A percentile compares a stretch with the other conserved stretches of the same genome.
Evolutionary conservation across 805 yeast species (phyloP).

Genomic region (Metschnikowia anglica): DNA sequence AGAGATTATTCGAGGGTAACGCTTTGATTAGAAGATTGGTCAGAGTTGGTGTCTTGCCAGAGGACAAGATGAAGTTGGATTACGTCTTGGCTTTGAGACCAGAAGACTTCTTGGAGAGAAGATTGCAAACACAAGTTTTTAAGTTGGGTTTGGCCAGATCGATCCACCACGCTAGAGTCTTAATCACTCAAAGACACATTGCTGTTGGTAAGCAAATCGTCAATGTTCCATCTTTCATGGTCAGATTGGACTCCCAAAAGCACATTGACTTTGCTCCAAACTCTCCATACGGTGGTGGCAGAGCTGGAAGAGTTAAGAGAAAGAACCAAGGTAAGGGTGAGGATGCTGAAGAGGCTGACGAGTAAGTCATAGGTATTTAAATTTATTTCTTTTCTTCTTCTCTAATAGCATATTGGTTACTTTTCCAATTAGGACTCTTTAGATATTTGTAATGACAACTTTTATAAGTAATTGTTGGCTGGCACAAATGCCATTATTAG

Average conservation of each 20-base stretch:
- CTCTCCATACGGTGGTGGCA: conserved; percentile 99
- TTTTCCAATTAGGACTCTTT: conserved; percentile 13
- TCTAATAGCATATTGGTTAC: conserved; percentile 21
- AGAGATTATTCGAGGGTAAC: conserved; percentile 99
- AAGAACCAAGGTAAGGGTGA: conserved; percentile 60
- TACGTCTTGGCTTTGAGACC: conserved; percentile 96
- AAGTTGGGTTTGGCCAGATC: conserved; percentile 99
- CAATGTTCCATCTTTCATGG: conserved; percentile 98
- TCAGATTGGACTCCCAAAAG: conserved; percentile 99
- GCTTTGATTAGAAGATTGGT: conserved; percentile 99
- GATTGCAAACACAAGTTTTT: conserved; percentile 99
- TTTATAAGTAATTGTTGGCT: no score
- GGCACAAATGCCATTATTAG: no score
- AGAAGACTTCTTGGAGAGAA: conserved; percentile 99
- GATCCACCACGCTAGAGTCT: conserved; percentile 99
- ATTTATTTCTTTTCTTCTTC: conserved; percentile 14
- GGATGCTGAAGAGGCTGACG: conserved; percentile 71
- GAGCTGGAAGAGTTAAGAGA: conserved; percentile 99
- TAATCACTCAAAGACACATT: conserved; percentile 98
- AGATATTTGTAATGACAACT: conserved; percentile 8
- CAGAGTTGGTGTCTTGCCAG: conserved; percentile 96
- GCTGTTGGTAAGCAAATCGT: conserved; percentile 99
- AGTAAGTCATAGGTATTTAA: conserved; percentile 47
- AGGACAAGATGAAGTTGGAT: conserved; percentile 99
- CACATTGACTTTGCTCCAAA: conserved; percentile 99